These are phyloP conservation scores for Dothiorella sarmentorum DNA, from an alignment of 2,329 filamentous ascomycete genomes.

Conservation along the genomic window DNA sequence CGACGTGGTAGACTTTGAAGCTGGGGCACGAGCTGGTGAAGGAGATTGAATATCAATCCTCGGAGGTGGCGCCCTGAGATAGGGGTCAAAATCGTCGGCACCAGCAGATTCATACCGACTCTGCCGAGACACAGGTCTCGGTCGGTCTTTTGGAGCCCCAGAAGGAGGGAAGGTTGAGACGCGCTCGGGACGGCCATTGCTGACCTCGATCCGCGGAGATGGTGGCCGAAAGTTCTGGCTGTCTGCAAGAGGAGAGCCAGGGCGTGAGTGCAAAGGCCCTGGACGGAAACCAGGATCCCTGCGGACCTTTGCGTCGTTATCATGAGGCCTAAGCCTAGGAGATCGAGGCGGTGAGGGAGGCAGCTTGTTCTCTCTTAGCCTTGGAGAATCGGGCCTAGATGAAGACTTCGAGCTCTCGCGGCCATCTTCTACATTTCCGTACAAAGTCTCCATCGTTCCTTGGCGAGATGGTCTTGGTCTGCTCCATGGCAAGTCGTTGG, in stretches of 20 bases:
- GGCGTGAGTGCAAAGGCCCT: slow-evolving; percentile 21
- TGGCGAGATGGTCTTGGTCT: slow-evolving; percentile 4
- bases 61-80: slow-evolving; percentile 15
- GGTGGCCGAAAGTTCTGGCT: neutral
- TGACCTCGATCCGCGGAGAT: slow-evolving; percentile 9
- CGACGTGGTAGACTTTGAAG: slow-evolving; percentile 23
- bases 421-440: slow-evolving; percentile 6
- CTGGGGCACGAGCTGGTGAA: slow-evolving; percentile 28
- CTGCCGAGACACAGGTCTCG: slow-evolving; percentile 29
- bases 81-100: slow-evolving; percentile 26
- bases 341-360: slow-evolving; percentile 27
- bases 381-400: slow-evolving; percentile 29
- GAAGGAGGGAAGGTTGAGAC: neutral
- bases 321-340: slow-evolving; percentile 29
- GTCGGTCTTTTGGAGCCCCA: slow-evolving; percentile 22
- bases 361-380: slow-evolving; percentile 17
- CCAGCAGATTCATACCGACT: slow-evolving; percentile 27
- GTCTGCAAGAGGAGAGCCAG: slow-evolving; percentile 3
- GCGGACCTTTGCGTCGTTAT: slow-evolving; percentile 26
- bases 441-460: slow-evolving; percentile 16
- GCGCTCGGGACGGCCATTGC: neutral
- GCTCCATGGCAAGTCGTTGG: slow-evolving; percentile 11
- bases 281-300: slow-evolving; percentile 23
- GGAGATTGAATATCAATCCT: slow-evolving; percentile 34
- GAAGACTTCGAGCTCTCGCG: neutral